Evolutionary conservation across 176 grass and related monocot genomes (phyloP).

Genomic region (Ampelocalamus luodianensis): DNA sequence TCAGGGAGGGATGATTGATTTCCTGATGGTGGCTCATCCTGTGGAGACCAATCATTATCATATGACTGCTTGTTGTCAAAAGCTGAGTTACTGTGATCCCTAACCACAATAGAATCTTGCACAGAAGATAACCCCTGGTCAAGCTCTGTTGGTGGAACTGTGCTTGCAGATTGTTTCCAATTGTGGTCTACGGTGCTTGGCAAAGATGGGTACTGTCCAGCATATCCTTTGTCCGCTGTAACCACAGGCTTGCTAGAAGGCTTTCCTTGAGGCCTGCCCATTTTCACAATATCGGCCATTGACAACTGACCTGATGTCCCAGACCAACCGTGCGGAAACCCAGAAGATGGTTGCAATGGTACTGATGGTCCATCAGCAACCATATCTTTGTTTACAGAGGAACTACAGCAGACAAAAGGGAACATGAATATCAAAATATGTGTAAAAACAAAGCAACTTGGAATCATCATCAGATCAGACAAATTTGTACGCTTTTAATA

Average conservation of each 20-base stretch:
- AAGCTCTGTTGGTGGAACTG: constrained; percentile 47
- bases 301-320: constrained; percentile 79
- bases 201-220: constrained; percentile 72
- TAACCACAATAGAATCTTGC: constrained; percentile 58
- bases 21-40: constrained; percentile 53
- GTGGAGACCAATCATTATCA: constrained; percentile 64
- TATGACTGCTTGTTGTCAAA: constrained; percentile 54
- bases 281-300: constrained; percentile 97
- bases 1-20: constrained; percentile 50
- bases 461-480: constrained; percentile 3
- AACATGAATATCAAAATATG: constrained; percentile 38
- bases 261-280: constrained; percentile 75
- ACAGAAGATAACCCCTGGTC: constrained; percentile 49
- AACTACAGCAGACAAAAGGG: constrained; percentile 47
- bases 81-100: constrained; percentile 47
- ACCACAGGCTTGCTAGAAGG: constrained; percentile 49
- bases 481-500: not conserved
- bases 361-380: constrained; percentile 59
- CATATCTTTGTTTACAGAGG: constrained; percentile 49
- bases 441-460: constrained; percentile 1
- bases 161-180: constrained; percentile 55
- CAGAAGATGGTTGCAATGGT: constrained; percentile 65
- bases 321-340: constrained; percentile 77
- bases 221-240: constrained; percentile 62
- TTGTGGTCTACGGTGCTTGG: constrained; percentile 47